These are phyloP conservation scores for Aphelidium insulamus DNA, from an alignment of 371 early-diverging fungal species.

Conservation along the genomic window DNA sequence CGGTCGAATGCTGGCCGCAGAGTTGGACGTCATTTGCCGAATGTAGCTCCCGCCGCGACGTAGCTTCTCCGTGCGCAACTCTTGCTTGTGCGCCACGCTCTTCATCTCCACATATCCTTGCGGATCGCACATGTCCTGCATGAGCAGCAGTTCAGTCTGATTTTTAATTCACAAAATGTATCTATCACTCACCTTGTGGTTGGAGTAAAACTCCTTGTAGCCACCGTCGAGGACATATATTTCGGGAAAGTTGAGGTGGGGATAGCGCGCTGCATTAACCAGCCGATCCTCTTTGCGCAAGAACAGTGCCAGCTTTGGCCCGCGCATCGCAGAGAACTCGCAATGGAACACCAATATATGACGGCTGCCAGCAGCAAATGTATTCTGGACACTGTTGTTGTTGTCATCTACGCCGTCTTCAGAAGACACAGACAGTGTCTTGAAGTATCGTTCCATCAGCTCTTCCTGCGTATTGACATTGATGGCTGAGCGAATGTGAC, in stretches of 20 bases:
- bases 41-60: no score
- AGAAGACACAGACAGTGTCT: no score
- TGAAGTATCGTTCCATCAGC: constrained; percentile 13
- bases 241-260: constrained; percentile 55
- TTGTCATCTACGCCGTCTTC: no score
- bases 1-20: no score
- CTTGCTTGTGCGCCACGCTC: constrained; percentile 12
- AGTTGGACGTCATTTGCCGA: no score
- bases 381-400: constrained; percentile 13
- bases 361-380: constrained; percentile 11
- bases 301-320: constrained; percentile 54
- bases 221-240: constrained; percentile 79
- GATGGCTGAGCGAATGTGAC: constrained; percentile 50
- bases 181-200: constrained; percentile 4
- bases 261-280: constrained; percentile 40
- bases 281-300: constrained; percentile 55
- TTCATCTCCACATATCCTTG: constrained; percentile 46
- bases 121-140: constrained; percentile 32
- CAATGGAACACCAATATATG: constrained; percentile 65
- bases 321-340: constrained; percentile 67
- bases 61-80: no score
- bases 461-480: constrained; percentile 33
- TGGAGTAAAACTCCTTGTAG: constrained; percentile 44
- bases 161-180: constrained; percentile 1
- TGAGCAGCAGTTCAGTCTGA: no score